Evolutionary conservation across 108 stramenopile species (phyloP), one percentile per base, ranked within the genome.

Genomic region (Thalassiosira profunda): DNA sequence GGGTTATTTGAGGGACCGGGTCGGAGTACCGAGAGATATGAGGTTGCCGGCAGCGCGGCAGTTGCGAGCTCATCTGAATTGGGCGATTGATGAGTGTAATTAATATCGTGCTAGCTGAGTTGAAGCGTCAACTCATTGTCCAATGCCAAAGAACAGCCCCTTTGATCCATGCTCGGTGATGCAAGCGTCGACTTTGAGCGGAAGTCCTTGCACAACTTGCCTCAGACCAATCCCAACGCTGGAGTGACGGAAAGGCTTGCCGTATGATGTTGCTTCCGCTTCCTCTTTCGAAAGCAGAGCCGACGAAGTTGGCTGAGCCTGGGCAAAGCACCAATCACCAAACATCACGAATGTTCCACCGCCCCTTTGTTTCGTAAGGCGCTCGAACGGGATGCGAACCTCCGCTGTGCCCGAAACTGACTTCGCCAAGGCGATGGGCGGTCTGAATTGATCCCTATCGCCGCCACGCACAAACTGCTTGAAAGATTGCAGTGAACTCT

Each of bases 21-120:
- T 97, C 4, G 95, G 95, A 54, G 97, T 98, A 18, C 97, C 97
- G 7, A 76, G 97, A 10, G 97, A 98, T 56, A 91, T 98, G 87
- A 70, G 78, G 43, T 82, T 94, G 63, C 90, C 92, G 5, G 96
- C 97, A 12, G 97, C 96, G 1, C 68, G 96, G 33, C 91, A 96
- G 63, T 67, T 98, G 17, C 72, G 92, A 44, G 85, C 88, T 15
- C 85, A 89, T 59, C 64, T 92, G 49, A 92, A 92, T 59, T 92
- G 86, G 85, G 76, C 86, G 7, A 82, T 85, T 10, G 69, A 1
- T 4, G 30, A 25, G 6, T 51, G n/a, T 4, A n/a, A 7, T 18
- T 51, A 28, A 51, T 4, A 31, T 15, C 28, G 35, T 44, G 0
- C 33, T 61, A 63, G 33, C 24, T 57, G n/a, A n/a, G 10, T 20